Evolutionary conservation across 1,139 yeast species (phyloP).

Genomic region (Candida freyschussii): DNA sequence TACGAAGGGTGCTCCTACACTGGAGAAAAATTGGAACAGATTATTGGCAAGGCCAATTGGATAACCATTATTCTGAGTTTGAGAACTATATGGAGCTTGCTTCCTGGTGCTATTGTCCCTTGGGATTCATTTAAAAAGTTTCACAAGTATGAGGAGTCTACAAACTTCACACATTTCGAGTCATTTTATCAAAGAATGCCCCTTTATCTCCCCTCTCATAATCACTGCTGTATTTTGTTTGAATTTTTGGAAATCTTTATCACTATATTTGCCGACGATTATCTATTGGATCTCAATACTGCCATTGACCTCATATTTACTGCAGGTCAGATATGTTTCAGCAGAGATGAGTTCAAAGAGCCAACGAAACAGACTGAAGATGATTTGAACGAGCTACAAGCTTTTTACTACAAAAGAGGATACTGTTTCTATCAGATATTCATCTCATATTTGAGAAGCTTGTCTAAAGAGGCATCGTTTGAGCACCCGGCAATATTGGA

Average conservation of each 20-base stretch:
- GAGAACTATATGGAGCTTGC: slow-evolving; percentile 29
- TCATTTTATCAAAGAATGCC: slow-evolving; percentile 31
- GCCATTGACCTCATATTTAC: slow-evolving; percentile 30
- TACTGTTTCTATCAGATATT: slow-evolving; percentile 29
- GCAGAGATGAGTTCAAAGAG: slow-evolving; percentile 19
- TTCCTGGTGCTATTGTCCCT: slow-evolving; percentile 30
- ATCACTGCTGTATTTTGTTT: slow-evolving; percentile 29
- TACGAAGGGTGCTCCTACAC: slow-evolving; percentile 32
- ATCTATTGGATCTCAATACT: slow-evolving; percentile 27
- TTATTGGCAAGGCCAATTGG: slow-evolving; percentile 23
- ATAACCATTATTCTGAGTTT: slow-evolving; percentile 26
- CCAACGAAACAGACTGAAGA: slow-evolving; percentile 13
- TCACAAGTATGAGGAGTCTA: slow-evolving; percentile 22
- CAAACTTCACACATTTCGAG: slow-evolving; percentile 24
- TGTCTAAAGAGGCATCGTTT: slow-evolving; percentile 28
- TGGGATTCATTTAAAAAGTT: slow-evolving; percentile 30
- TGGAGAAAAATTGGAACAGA: slow-evolving; percentile 25
- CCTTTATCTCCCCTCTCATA: slow-evolving; percentile 29
- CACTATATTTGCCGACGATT: slow-evolving; percentile 28
- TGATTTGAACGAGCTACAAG: slow-evolving; percentile 23
- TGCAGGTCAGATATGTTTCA: slow-evolving; percentile 30
- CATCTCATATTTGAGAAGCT: slow-evolving; percentile 28
- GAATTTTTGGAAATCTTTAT: slow-evolving; percentile 31
- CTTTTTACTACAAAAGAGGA: slow-evolving; percentile 26
- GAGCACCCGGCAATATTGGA: slow-evolving; percentile 28